These are phyloP conservation scores for Colletotrichum tanaceti DNA, from an alignment of 2,329 filamentous ascomycete species.

Conservation along the genomic window DNA sequence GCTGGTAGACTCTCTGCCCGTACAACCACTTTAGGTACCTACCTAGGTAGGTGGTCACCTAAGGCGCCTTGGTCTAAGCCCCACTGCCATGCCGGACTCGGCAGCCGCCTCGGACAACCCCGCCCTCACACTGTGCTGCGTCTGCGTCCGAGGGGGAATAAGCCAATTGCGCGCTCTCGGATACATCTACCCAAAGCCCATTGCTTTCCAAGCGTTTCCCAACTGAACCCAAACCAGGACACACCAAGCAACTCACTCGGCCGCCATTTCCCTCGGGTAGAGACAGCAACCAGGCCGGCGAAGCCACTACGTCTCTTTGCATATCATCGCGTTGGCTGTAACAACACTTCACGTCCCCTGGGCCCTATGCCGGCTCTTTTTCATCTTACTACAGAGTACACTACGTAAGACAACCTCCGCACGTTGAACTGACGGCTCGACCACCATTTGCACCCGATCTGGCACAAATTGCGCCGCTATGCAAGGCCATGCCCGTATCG, in stretches of 20 bases:
- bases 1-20: not conserved
- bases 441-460: conserved; percentile 13
- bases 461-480: conserved; percentile 1
- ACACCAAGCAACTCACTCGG: not conserved
- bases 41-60: too few species aligned
- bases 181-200: not conserved
- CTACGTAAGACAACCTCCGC: not conserved
- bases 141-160: not conserved
- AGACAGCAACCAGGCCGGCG: not conserved
- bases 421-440: conserved; percentile 14
- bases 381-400: too few species aligned
- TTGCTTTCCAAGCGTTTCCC: not conserved
- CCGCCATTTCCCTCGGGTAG: not conserved
- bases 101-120: too few species aligned
- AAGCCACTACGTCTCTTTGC: not conserved
- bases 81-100: too few species aligned
- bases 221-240: not conserved
- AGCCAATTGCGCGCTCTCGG: not conserved
- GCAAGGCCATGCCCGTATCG: not conserved
- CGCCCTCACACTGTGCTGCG: conserved; percentile 11
- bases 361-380: not conserved
- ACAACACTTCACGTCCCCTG: not conserved
- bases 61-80: too few species aligned
- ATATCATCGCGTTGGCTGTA: not conserved
- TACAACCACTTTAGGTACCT: too few species aligned